Conservation (phyloP, 75 land plant species). For the Cupressus sempervirens region DNA sequence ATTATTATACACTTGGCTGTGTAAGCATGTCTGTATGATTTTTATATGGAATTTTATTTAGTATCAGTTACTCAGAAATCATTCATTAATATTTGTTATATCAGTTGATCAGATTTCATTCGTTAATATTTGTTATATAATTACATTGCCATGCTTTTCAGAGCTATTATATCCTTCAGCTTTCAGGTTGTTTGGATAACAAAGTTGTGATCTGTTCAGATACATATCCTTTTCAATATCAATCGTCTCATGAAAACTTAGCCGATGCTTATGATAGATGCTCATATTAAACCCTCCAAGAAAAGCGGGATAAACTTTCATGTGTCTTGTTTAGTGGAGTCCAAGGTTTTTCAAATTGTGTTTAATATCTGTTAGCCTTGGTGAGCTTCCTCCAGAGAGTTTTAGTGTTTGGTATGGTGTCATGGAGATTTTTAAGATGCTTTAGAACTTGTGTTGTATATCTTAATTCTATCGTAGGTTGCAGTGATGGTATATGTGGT, state of each 20-base stretch:
- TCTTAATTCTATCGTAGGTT: not conserved
- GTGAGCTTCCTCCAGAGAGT: not conserved
- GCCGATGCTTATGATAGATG: not conserved
- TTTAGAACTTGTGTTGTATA: too few species aligned
- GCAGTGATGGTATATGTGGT: too few species aligned
- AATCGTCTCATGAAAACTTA: not conserved
- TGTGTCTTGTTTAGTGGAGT: not conserved
- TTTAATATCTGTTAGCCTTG: not conserved
- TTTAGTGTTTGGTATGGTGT: not conserved
- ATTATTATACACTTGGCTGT: not conserved
- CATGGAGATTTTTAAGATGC: not conserved
- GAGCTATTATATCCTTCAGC: not conserved
- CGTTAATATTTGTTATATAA: not conserved
- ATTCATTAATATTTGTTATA: not conserved
- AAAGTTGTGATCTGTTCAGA: not conserved
- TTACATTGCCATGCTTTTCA: not conserved
- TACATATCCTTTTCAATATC: not conserved
- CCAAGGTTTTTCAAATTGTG: too few species aligned
- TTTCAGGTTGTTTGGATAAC: not conserved
- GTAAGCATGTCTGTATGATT: not conserved
- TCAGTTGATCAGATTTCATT: not conserved
- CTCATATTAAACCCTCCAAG: not conserved
- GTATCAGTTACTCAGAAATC: not conserved
- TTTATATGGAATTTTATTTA: not conserved
- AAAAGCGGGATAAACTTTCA: not conserved